phyloP scores from a whole-genome alignment of 768 basidiomycete genomes.

The Psilocybe sp. region DNA sequence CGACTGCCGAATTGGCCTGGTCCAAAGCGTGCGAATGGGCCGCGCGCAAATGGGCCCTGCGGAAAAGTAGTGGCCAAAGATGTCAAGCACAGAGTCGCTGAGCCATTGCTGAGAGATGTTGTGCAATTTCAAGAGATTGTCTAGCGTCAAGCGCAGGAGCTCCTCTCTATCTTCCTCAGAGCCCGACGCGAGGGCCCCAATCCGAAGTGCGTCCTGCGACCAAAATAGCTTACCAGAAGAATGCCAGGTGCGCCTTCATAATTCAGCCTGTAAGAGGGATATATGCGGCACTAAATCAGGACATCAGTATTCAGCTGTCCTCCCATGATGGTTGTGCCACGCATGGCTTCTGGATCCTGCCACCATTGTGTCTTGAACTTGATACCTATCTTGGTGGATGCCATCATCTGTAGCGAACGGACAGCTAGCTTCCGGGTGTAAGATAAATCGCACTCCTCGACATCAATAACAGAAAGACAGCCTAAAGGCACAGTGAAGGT shows the following conservation, averaged over 20 bases:
- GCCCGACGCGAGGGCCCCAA: slow-evolving; percentile 29
- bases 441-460: slow-evolving; percentile 18
- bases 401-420: slow-evolving; percentile 25
- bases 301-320: slow-evolving; percentile 41
- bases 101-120: slow-evolving; percentile 15
- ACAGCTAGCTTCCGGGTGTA: slow-evolving; percentile 29
- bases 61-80: slow-evolving; percentile 6
- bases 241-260: slow-evolving; percentile 18
- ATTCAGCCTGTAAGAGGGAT: slow-evolving; percentile 38
- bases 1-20: slow-evolving; percentile 33
- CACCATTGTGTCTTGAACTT: slow-evolving; percentile 35
- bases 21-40: slow-evolving; percentile 37
- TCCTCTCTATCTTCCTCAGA: slow-evolving; percentile 10
- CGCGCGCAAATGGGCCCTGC: slow-evolving; percentile 10
- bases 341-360: slow-evolving; percentile 11
- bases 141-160: slow-evolving; percentile 25
- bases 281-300: slow-evolving; percentile 37
- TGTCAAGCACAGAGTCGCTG: slow-evolving; percentile 14
- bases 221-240: slow-evolving; percentile 41
- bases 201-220: slow-evolving; percentile 35
- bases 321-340: slow-evolving; percentile 19
- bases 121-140: slow-evolving; percentile 29
- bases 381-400: slow-evolving; percentile 32
- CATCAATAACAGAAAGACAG: slow-evolving; percentile 25
- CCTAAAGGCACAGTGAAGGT: slow-evolving; percentile 30